A percentile compares a stretch with the other conserved stretches of the same genome.
phyloP scores from a whole-genome alignment of 495 filamentous ascomycete genomes.

The Annulohypoxylon bovei region DNA sequence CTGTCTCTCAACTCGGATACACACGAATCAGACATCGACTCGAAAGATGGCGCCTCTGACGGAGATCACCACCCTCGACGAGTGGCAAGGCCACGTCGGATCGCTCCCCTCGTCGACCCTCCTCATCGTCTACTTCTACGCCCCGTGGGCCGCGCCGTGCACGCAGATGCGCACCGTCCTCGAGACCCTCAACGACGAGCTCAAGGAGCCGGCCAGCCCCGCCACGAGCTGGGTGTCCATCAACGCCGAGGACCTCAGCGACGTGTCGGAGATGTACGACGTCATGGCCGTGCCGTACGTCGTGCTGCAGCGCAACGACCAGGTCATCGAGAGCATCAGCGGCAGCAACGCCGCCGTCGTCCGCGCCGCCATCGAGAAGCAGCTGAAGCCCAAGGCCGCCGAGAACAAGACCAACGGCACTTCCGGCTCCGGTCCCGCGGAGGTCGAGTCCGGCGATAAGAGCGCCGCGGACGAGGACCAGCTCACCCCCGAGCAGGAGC shows the following conservation, averaged over 20 bases:
- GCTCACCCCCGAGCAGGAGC: constrained; percentile 69
- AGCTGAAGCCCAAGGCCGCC: constrained; percentile 47
- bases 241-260: constrained; percentile 88
- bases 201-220: constrained; percentile 66
- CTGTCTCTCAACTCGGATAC: background rate
- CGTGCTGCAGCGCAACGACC: constrained; percentile 75
- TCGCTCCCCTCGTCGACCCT: constrained; percentile 73
- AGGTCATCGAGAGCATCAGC: constrained; percentile 81
- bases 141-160: constrained; percentile 97
- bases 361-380: constrained; percentile 80
- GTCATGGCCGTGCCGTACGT: constrained; percentile 94
- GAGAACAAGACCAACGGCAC: constrained; percentile 43
- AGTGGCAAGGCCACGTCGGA: constrained; percentile 72
- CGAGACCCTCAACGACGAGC: constrained; percentile 81
- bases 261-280: constrained; percentile 88
- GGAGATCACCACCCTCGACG: constrained; percentile 73
- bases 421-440: constrained; percentile 4
- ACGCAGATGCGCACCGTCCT: constrained; percentile 92
- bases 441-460: constrained; percentile 9
- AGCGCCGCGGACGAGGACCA: background rate
- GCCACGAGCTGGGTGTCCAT: constrained; percentile 83
- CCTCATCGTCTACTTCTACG: constrained; percentile 89
- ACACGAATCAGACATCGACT: background rate
- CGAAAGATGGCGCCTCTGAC: constrained; percentile 56
- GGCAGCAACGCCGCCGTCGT: constrained; percentile 89